Conservation (phyloP, 371 early-diverging fungal genomes). For the Mucor racemosus region DNA sequence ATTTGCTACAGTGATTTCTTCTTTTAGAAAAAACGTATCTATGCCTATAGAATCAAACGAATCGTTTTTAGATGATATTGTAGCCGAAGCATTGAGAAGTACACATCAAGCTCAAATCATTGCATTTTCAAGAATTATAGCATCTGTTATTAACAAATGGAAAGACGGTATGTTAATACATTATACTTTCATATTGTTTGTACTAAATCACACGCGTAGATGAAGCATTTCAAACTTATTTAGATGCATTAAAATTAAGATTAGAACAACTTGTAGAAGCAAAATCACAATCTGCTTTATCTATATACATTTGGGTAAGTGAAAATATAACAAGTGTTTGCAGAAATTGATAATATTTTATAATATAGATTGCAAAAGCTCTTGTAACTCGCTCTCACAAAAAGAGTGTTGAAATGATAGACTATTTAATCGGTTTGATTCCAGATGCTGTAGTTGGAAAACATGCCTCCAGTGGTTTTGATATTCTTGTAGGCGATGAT, state of each 20-base stretch:
- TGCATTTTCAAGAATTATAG: slow-evolving; percentile 54
- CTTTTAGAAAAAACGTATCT: not conserved
- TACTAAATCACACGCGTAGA: not conserved
- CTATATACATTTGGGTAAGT: slow-evolving; percentile 40
- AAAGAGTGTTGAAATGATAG: slow-evolving; percentile 55
- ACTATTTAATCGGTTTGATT: slow-evolving; percentile 57
- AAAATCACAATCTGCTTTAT: slow-evolving; percentile 26
- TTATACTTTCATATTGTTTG: not conserved
- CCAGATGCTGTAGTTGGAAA: slow-evolving; percentile 47
- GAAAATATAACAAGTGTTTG: not conserved
- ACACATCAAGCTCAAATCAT: slow-evolving; percentile 34
- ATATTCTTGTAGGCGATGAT: slow-evolving; percentile 70
- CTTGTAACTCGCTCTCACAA: slow-evolving; percentile 56
- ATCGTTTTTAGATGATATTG: slow-evolving; percentile 46
- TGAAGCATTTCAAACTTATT: slow-evolving; percentile 1
- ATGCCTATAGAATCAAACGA: slow-evolving; percentile 3
- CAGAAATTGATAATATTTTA: not conserved
- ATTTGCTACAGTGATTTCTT: slow-evolving; percentile 13
- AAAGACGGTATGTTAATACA: slow-evolving; percentile 39
- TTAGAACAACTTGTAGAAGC: slow-evolving; percentile 1
- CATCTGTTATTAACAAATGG: slow-evolving; percentile 66
- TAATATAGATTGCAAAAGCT: slow-evolving; percentile 65
- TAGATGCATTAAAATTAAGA: slow-evolving; percentile 4
- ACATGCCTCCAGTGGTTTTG: slow-evolving; percentile 68
- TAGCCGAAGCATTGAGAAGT: slow-evolving; percentile 47